These are phyloP conservation scores for Podospora pseudocomata DNA, from an alignment of 495 filamentous ascomycete genomes.

Conservation along the genomic window DNA sequence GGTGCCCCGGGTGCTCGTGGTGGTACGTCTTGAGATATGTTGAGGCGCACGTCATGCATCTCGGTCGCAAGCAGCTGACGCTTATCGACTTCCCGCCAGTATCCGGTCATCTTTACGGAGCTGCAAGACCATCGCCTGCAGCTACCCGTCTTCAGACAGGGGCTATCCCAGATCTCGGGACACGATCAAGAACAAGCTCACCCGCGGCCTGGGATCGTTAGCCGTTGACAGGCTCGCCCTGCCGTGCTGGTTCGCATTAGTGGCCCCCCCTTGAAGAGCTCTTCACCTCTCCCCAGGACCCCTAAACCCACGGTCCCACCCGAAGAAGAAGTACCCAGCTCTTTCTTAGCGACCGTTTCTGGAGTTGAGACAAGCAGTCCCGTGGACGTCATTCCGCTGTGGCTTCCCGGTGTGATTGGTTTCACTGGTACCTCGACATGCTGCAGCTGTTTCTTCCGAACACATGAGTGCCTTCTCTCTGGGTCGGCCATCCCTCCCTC, in stretches of 20 bases:
- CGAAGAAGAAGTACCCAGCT: background rate
- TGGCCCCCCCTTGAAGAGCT: background rate
- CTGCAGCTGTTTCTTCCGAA: background rate
- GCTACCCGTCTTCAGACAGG: slow-evolving; percentile 18
- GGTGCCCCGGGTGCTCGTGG: background rate
- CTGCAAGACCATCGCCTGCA: slow-evolving; percentile 15
- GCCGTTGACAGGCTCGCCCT: slow-evolving; percentile 6
- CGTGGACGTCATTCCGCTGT: background rate
- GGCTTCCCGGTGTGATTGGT: background rate
- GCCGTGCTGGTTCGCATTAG: background rate
- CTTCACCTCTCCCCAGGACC: background rate
- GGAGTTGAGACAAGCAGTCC: slow-evolving; percentile 14
- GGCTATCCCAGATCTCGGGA: slow-evolving; percentile 14
- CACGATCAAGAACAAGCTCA: slow-evolving; percentile 19
- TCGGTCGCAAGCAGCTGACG: background rate
- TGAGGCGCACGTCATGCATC: slow-evolving; percentile 20
- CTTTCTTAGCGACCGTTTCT: slow-evolving; percentile 13
- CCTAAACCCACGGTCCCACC: slow-evolving; percentile 5
- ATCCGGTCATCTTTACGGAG: slow-evolving; percentile 13
- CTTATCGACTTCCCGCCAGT: slow-evolving; percentile 8
- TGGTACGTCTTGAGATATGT: background rate
- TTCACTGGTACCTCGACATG: slow-evolving; percentile 5
- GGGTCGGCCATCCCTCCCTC: background rate
- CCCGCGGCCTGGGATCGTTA: slow-evolving; percentile 14
- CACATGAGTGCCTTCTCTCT: background rate